Evolutionary conservation across 768 basidiomycete genomes (phyloP).

Genomic region (Rossbeevera mucosa): DNA sequence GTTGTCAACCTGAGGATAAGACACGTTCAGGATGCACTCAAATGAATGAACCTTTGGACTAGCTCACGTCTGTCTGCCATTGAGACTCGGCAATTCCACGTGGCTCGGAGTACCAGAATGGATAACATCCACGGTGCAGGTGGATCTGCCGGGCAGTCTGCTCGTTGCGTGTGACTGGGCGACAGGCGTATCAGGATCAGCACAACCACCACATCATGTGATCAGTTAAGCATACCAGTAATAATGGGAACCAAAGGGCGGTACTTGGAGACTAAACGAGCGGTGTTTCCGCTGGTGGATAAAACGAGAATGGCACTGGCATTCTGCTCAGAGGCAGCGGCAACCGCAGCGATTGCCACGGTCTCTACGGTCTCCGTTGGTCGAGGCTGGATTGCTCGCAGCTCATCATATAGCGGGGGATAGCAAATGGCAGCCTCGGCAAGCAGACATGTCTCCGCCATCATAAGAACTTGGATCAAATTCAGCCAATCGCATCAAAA

Average conservation of each 20-base stretch:
- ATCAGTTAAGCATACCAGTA: slow-evolving; percentile 55
- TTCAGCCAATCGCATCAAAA: slow-evolving; percentile 4
- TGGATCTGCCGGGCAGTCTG: slow-evolving; percentile 96
- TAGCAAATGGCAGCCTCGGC: slow-evolving; percentile 96
- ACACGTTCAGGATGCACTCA: slow-evolving; percentile 9
- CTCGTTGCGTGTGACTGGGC: slow-evolving; percentile 86
- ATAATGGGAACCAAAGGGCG: slow-evolving; percentile 91
- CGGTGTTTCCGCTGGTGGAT: slow-evolving; percentile 95
- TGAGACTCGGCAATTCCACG: slow-evolving; percentile 81
- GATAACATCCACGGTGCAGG: slow-evolving; percentile 94
- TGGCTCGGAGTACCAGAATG: slow-evolving; percentile 95
- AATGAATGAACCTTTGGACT: not conserved
- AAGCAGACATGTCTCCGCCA: slow-evolving; percentile 98
- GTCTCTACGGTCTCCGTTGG: slow-evolving; percentile 96
- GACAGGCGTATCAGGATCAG: slow-evolving; percentile 3
- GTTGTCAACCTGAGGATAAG: slow-evolving; percentile 64
- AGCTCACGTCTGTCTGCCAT: slow-evolving; percentile 94
- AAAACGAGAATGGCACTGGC: slow-evolving; percentile 94
- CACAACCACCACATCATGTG: not conserved
- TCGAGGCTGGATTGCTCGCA: slow-evolving; percentile 70
- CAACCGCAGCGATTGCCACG: slow-evolving; percentile 92
- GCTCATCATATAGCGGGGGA: slow-evolving; percentile 87
- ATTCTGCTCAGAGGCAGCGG: slow-evolving; percentile 91
- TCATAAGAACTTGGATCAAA: slow-evolving; percentile 76
- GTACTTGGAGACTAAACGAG: slow-evolving; percentile 95